A percentile compares a stretch with the other conserved stretches of the same genome.
phyloP scores from a whole-genome alignment of 2,329 filamentous ascomycete genomes.

The Diaporthe capsici region DNA sequence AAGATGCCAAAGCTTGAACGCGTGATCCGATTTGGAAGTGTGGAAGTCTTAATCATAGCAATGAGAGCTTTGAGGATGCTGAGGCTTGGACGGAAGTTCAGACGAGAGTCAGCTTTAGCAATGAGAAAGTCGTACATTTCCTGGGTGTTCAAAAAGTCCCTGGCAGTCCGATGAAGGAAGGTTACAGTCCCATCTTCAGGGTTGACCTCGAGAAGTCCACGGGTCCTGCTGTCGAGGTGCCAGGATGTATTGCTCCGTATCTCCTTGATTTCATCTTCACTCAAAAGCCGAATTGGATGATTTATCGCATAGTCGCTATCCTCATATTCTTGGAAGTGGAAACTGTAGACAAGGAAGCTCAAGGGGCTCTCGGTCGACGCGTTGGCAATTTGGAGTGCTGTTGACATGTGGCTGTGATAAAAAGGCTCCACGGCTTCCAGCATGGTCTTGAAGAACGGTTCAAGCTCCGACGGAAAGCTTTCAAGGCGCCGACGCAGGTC shows the following conservation, averaged over 20 bases:
- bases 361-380: not conserved
- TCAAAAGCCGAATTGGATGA: not conserved
- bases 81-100: not conserved
- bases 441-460: slow-evolving; percentile 8
- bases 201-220: not conserved
- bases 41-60: not conserved
- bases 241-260: not conserved
- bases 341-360: not conserved
- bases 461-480: slow-evolving; percentile 7
- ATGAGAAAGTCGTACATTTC: not conserved
- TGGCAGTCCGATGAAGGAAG: not conserved
- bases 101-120: not conserved
- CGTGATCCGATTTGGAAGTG: too few species aligned
- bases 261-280: not conserved
- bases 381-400: not conserved
- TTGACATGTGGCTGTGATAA: slow-evolving; percentile 20
- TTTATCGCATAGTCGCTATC: not conserved
- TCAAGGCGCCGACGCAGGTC: not conserved
- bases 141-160: not conserved
- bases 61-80: not conserved
- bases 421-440: slow-evolving; percentile 18
- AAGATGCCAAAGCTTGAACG: too few species aligned
- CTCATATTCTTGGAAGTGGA: not conserved
- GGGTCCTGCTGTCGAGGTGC: not conserved
- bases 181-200: not conserved